Conservation (phyloP, 2,329 filamentous ascomycete genomes). For the Botrytis deweyae region DNA sequence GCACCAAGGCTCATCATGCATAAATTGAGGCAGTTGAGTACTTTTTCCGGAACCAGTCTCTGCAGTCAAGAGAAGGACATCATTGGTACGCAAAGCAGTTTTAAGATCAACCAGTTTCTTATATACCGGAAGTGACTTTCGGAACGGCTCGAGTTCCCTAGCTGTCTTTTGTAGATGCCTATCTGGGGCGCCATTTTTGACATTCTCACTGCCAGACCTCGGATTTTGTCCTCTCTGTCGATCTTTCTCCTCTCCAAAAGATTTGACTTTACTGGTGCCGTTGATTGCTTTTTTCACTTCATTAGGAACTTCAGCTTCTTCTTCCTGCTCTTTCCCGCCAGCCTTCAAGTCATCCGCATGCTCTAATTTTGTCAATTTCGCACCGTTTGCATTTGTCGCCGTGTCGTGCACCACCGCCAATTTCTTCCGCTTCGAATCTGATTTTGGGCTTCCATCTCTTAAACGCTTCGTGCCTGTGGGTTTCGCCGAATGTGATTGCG, state of each 20-base stretch:
- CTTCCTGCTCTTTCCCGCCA: constrained; percentile 7
- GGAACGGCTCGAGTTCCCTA: constrained; percentile 30
- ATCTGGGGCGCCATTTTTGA: constrained; percentile 13
- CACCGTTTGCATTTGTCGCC: constrained; percentile 31
- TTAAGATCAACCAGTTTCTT: constrained; percentile 35
- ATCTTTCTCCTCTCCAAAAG: background rate
- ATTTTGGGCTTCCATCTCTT: constrained; percentile 32
- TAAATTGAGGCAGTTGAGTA: constrained; percentile 92
- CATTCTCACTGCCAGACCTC: constrained; percentile 2
- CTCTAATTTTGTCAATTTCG: background rate
- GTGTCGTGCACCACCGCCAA: constrained; percentile 19
- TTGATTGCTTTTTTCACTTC: background rate
- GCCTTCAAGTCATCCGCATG: background rate
- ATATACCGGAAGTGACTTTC: constrained; percentile 39
- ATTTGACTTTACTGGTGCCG: background rate
- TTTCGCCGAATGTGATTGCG: background rate
- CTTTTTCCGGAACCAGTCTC: constrained; percentile 96
- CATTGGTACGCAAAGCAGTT: constrained; percentile 39
- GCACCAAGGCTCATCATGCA: constrained; percentile 80
- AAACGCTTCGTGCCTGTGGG: constrained; percentile 25
- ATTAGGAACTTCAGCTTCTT: background rate
- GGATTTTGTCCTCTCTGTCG: constrained; percentile 10
- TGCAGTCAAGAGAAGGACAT: constrained; percentile 82
- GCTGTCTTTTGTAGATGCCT: constrained; percentile 30
- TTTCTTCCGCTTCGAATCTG: constrained; percentile 36